Evolutionary conservation across 2,329 filamentous ascomycete genomes (phyloP).

Genomic region (Scytalidium sp.): DNA sequence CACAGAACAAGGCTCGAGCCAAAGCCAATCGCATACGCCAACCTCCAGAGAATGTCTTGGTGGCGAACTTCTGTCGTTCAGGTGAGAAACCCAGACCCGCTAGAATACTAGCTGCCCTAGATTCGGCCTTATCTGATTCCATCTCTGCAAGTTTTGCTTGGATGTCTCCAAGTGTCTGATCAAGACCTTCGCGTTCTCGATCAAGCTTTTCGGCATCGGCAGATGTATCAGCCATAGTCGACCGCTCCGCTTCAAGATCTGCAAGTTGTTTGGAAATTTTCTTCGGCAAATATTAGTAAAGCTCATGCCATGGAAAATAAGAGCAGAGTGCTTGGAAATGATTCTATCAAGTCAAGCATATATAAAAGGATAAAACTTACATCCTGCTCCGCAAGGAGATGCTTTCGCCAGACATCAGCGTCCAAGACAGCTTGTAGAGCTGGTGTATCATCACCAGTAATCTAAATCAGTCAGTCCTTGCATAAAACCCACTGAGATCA

Average conservation of each 20-base stretch:
- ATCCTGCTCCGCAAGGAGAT: constrained; percentile 83
- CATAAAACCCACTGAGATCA: neutral
- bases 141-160: constrained; percentile 93
- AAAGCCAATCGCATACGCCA: constrained; percentile 98
- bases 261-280: constrained; percentile 77
- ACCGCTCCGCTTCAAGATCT: constrained; percentile 73
- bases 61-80: constrained; percentile 87
- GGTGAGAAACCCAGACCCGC: constrained; percentile 95
- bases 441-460: constrained; percentile 91
- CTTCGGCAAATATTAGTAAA: constrained; percentile 27
- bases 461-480: constrained; percentile 46
- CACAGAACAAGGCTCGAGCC: constrained; percentile 93
- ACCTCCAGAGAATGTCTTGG: constrained; percentile 98
- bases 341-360: constrained; percentile 4
- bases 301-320: neutral
- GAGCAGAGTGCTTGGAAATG: neutral
- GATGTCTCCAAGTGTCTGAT: constrained; percentile 86
- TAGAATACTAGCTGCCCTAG: constrained; percentile 90
- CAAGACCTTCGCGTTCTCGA: constrained; percentile 82
- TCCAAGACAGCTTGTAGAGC: constrained; percentile 94
- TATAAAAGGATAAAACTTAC: constrained; percentile 43
- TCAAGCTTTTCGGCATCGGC: constrained; percentile 83
- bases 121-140: constrained; percentile 98
- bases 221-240: constrained; percentile 85
- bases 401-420: constrained; percentile 97